Base-by-base conservation (phyloP, 768 basidiomycete species). In the Lactarius sp. region DNA sequence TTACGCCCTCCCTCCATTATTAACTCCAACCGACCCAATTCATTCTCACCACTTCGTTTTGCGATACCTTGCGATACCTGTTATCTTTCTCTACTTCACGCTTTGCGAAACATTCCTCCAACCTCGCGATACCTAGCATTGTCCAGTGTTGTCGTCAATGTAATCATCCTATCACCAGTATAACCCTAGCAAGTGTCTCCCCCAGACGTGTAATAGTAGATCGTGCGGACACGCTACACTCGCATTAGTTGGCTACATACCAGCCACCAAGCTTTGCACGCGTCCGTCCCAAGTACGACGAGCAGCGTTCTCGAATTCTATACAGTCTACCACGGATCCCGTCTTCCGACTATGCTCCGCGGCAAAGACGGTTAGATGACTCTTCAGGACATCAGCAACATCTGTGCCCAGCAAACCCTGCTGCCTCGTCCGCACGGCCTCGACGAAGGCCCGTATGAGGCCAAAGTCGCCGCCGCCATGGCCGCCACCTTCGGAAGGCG, bases 391-490 rank as follows among this genome's bases (percentile, higher is more conserved):
- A 57, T 92, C 90, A 8, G 77, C 76, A 0, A 90, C 77, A 67
- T 83, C 77, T 18, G 89, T 90, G 37, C 85, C 87, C 37, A 94
- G 78, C 34, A 81, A 61, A 3, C 78, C 76, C 75, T 94, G 92
- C 59, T 82, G 78, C 4, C 81, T 80, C 10, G 77, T 80, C 60
- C 80, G 78, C 52, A 94, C 90, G 0, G 91, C 93, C 66, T 88
- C 76, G 41, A 93, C 80, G 71, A 94, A 95, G 9, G 87, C 74
- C 37, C 80, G 72, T n/a, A 88, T 86, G 34, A 95, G 79, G 1
- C 91, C 90, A 7, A 80, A 54, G 70, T 95, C 93, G 2, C 92
- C 92, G 31, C 92, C 92, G 18, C 92, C 92, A 69, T 94, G 93
- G 1, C 86, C 85, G 14, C 88, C 86, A 1, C 85, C 86, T 53